Percentiles rank a stretch among this genome's conserved stretches.
Conservation (phyloP, 805 yeast species). For the Lipomyces lipofer region DNA sequence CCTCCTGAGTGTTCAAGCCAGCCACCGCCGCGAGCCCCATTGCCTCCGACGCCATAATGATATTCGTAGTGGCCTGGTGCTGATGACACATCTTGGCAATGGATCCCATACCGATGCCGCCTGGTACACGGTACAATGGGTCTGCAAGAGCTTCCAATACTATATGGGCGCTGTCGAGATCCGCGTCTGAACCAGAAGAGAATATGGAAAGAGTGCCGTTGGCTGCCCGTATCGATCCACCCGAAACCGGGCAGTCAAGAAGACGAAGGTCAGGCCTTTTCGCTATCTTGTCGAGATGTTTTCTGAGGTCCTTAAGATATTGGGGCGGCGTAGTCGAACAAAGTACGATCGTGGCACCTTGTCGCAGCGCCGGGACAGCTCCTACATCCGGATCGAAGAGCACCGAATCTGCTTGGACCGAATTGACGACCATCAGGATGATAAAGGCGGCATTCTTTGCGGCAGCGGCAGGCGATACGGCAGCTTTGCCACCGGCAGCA, state of each 20-base stretch:
- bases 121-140: constrained; percentile 23
- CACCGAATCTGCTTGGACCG: constrained; percentile 21
- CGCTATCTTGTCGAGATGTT: constrained; percentile 17
- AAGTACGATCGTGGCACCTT: constrained; percentile 17
- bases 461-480: constrained; percentile 23
- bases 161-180: constrained; percentile 15
- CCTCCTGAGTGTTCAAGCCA: constrained; percentile 21
- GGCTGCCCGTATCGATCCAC: constrained; percentile 26
- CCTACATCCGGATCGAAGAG: constrained; percentile 17
- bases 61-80: constrained; percentile 24
- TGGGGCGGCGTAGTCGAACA: constrained; percentile 25
- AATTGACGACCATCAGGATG: constrained; percentile 26
- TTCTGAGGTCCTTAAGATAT: constrained; percentile 11
- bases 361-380: constrained; percentile 14
- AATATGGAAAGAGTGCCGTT: constrained; percentile 24
- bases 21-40: constrained; percentile 27
- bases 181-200: constrained; percentile 24
- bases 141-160: constrained; percentile 21
- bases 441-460: constrained; percentile 20
- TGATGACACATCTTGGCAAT: constrained; percentile 26
- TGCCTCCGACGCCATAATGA: constrained; percentile 27
- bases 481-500: constrained; percentile 22
- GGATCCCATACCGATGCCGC: constrained; percentile 26
- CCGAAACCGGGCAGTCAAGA: constrained; percentile 27
- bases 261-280: constrained; percentile 15